Evolutionary conservation across 306 rosid genomes (phyloP).

Genomic region (Senna tora): DNA sequence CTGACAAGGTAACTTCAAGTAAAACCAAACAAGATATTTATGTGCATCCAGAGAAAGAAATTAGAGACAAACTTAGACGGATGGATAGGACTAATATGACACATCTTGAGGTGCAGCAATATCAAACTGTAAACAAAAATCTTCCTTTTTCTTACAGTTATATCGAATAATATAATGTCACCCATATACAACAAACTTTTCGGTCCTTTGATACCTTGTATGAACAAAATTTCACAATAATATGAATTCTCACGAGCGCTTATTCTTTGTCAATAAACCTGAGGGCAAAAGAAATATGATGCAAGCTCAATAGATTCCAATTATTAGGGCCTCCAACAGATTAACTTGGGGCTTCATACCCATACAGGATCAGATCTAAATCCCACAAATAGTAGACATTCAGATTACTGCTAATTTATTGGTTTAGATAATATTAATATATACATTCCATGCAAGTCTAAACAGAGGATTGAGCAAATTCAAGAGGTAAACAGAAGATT

Average conservation of each 20-base stretch:
- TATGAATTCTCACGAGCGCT: slow-evolving; percentile 19
- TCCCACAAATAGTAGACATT: slow-evolving; percentile 12
- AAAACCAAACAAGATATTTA: slow-evolving; percentile 25
- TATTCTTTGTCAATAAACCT: slow-evolving; percentile 8
- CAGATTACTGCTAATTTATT: background rate
- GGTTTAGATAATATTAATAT: background rate
- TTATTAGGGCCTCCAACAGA: background rate
- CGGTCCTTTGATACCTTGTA: background rate
- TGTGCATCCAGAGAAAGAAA: slow-evolving; percentile 23
- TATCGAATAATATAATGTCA: background rate
- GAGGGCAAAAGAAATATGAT: background rate
- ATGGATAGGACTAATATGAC: background rate
- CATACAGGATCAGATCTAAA: slow-evolving; percentile 1
- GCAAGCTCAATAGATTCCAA: slow-evolving; percentile 13
- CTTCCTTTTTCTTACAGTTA: slow-evolving; percentile 6
- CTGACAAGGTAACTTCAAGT: slow-evolving; percentile 4
- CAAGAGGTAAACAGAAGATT: slow-evolving; percentile 18
- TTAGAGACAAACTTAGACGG: background rate
- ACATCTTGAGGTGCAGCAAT: slow-evolving; percentile 10
- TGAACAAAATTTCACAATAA: background rate
- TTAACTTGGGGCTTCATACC: background rate
- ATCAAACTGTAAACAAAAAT: slow-evolving; percentile 26
- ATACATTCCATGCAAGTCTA: slow-evolving; percentile 16
- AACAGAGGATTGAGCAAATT: slow-evolving; percentile 26
- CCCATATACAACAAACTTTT: slow-evolving; percentile 7